Evolutionary conservation across 345 rosid genomes (phyloP).

Genomic region (Corymbia maculata): DNA sequence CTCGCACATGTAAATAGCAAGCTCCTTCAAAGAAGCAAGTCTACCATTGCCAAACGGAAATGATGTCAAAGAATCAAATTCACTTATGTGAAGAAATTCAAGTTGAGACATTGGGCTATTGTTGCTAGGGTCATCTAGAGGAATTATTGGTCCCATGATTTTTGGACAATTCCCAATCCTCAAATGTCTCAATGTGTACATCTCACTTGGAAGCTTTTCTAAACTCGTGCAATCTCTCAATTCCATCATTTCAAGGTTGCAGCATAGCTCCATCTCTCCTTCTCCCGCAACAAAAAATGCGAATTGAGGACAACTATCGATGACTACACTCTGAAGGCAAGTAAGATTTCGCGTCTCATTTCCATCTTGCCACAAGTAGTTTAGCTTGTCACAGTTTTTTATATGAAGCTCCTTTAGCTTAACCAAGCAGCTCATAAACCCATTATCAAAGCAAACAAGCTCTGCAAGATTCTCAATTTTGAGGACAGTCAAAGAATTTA

Average conservation of each 20-base stretch:
- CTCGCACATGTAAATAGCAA: accelerated
- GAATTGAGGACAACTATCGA: accelerated
- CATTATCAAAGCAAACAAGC: background rate
- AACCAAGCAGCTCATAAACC: background rate
- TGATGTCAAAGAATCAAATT: too few relatives aligned
- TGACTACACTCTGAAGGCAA: background rate
- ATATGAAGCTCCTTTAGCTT: background rate
- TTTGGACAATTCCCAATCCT: background rate
- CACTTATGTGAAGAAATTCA: too few relatives aligned
- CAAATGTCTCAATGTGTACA: accelerated
- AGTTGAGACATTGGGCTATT: background rate
- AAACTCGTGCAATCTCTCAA: accelerated
- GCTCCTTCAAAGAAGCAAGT: background rate
- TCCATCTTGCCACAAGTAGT: background rate
- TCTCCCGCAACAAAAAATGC: accelerated
- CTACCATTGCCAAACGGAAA: background rate
- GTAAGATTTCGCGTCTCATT: background rate
- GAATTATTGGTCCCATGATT: background rate
- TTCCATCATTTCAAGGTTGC: background rate
- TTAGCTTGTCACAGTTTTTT: accelerated
- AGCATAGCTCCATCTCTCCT: accelerated
- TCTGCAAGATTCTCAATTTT: accelerated
- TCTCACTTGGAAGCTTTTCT: background rate
- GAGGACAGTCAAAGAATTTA: background rate
- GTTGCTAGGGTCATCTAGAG: accelerated